A percentile compares a stretch with the other conserved stretches of the same genome.
Evolutionary conservation across 768 basidiomycete genomes (phyloP).

Genomic region (Fistulinella prunicolor): DNA sequence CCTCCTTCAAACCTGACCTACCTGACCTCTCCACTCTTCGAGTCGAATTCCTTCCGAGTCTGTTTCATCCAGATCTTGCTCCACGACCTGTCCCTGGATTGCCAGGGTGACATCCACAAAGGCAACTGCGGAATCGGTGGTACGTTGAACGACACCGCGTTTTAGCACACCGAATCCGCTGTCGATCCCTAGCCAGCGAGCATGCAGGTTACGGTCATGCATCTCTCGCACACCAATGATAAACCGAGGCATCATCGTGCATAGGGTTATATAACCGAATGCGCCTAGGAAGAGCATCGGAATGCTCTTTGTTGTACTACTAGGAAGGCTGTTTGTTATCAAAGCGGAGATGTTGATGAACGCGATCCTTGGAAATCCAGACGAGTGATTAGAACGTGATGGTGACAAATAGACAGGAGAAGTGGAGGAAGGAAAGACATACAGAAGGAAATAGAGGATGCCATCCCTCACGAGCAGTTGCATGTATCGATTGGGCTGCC

Average conservation of each 20-base stretch:
- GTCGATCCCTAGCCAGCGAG: neutral
- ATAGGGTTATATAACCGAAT: neutral
- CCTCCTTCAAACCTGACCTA: too few species aligned
- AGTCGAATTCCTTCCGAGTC: too few species aligned
- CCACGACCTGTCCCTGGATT: too few species aligned
- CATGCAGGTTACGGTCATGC: neutral
- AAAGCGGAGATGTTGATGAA: neutral
- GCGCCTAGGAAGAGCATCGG: neutral
- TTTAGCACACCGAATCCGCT: neutral
- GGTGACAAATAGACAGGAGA: neutral
- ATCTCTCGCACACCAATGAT: neutral
- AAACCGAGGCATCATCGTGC: neutral
- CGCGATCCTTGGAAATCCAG: neutral
- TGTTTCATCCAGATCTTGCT: too few species aligned
- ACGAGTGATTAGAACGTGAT: neutral
- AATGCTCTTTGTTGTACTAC: neutral
- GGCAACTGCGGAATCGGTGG: neutral
- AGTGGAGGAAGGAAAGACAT: neutral
- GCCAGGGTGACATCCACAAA: neutral
- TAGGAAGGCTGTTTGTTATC: neutral
- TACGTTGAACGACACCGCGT: neutral
- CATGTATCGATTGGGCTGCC: neutral
- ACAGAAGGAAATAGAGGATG: neutral
- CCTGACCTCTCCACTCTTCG: too few species aligned
- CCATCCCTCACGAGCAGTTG: neutral